These are phyloP conservation scores for Nelumbo lutea DNA, from an alignment of 164 flowering plant species.

Conservation along the genomic window DNA sequence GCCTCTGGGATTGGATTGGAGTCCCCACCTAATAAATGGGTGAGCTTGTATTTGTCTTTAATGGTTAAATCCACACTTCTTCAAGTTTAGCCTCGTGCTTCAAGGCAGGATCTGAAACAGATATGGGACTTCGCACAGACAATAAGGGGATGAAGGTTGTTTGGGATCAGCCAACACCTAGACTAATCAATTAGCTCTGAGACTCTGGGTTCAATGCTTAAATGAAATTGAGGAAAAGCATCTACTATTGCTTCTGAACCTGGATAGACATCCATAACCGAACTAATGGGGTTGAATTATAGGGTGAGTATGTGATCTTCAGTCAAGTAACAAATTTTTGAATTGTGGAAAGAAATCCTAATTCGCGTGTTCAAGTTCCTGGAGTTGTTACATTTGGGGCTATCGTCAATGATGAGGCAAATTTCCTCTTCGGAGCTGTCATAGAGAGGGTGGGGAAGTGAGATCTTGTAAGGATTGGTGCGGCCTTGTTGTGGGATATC, in stretches of 20 bases:
- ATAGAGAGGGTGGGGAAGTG: slow-evolving; percentile 56
- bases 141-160: no score
- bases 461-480: slow-evolving; percentile 53
- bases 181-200: no score
- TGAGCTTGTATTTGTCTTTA: slow-evolving; percentile 16
- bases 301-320: neutral
- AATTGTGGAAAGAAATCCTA: neutral
- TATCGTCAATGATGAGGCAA: slow-evolving; percentile 40
- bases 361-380: no score
- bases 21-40: slow-evolving; percentile 95
- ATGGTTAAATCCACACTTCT: no score
- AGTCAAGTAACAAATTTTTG: neutral
- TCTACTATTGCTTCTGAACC: no score
- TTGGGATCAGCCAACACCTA: no score
- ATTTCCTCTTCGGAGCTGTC: slow-evolving; percentile 29
- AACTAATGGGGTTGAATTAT: neutral
- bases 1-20: slow-evolving; percentile 99
- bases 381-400: neutral
- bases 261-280: no score
- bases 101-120: no score
- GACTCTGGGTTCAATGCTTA: no score
- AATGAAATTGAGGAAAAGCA: no score
- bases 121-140: no score
- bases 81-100: no score
- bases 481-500: slow-evolving; percentile 59